phyloP scores from a whole-genome alignment of 148 eudicot genomes.

The Rhododendron mucronatum region DNA sequence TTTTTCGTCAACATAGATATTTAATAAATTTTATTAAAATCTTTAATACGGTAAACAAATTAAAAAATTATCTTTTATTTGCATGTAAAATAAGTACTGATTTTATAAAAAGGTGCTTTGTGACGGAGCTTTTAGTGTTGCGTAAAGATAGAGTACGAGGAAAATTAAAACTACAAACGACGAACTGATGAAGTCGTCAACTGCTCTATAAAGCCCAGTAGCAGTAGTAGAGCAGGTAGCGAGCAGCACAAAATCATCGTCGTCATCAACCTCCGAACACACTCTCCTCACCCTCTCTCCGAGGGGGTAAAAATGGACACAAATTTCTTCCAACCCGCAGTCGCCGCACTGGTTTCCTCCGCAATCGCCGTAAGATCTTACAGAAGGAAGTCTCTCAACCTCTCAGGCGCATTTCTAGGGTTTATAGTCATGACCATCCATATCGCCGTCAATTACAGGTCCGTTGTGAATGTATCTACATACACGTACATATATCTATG shows the following conservation, averaged over 20 bases:
- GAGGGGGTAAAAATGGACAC: conserved; percentile 9
- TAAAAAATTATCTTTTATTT: no score
- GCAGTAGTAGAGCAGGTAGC: no score
- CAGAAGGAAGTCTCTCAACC: conserved; percentile 66
- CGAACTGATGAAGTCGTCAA: neutral
- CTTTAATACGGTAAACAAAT: no score
- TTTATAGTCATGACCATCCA: conserved; percentile 68
- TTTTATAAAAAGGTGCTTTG: no score
- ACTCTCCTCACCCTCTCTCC: neutral
- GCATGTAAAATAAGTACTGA: no score
- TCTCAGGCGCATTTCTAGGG: conserved; percentile 71
- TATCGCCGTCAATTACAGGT: conserved; percentile 71
- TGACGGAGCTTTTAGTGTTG: no score
- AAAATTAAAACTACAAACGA: no score
- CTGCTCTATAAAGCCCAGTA: no score
- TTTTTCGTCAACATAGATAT: no score
- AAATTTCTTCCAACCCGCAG: conserved; percentile 32
- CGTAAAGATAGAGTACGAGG: no score
- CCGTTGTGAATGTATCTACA: neutral
- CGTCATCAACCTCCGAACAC: conserved; percentile 5
- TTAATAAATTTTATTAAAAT: no score
- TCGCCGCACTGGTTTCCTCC: conserved; percentile 49
- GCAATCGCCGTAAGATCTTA: conserved; percentile 59
- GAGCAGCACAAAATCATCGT: neutral
- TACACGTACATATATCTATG: neutral